Percentiles rank a stretch among this genome's conserved stretches.
Conservation (phyloP, 139 green algal species). For the Picochlorum costavermella region DNA sequence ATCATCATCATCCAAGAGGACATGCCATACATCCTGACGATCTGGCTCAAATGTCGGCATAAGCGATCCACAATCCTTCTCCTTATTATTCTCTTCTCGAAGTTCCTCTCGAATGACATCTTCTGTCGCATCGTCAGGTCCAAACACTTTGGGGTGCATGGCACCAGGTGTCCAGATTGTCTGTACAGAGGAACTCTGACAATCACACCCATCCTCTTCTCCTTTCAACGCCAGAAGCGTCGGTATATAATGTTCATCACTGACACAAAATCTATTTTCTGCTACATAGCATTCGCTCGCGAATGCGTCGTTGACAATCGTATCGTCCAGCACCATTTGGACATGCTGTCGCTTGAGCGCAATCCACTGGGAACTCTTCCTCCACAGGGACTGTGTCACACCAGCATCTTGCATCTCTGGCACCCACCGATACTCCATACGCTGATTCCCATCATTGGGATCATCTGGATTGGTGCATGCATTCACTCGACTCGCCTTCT, state of each 20-base stretch:
- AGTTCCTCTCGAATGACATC: constrained; percentile 3
- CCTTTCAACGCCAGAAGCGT: constrained; percentile 23
- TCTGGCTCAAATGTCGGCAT: too few species aligned
- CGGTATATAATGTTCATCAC: constrained; percentile 36
- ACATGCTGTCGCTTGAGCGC: constrained; percentile 22
- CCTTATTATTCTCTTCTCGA: not conserved
- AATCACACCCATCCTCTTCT: constrained; percentile 22
- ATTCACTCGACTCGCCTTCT: constrained; percentile 26
- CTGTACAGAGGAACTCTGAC: not conserved
- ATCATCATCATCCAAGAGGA: too few species aligned
- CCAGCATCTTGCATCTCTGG: not conserved
- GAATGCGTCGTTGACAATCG: constrained; percentile 16
- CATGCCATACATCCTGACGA: too few species aligned
- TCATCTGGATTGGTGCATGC: constrained; percentile 17
- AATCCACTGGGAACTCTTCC: constrained; percentile 26
- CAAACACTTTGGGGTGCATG: not conserved
- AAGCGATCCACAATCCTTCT: not conserved
- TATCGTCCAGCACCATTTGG: constrained; percentile 12
- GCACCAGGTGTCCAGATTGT: not conserved
- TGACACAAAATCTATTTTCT: constrained; percentile 13
- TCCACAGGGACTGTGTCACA: constrained; percentile 11
- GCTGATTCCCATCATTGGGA: not conserved
- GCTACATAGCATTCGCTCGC: constrained; percentile 11
- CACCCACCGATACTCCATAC: constrained; percentile 7
- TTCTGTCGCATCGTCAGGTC: not conserved